A percentile compares a stretch with the other conserved stretches of the same genome.
Conservation (phyloP, 768 basidiomycete genomes). For the Hygrophorus pudorinus region DNA sequence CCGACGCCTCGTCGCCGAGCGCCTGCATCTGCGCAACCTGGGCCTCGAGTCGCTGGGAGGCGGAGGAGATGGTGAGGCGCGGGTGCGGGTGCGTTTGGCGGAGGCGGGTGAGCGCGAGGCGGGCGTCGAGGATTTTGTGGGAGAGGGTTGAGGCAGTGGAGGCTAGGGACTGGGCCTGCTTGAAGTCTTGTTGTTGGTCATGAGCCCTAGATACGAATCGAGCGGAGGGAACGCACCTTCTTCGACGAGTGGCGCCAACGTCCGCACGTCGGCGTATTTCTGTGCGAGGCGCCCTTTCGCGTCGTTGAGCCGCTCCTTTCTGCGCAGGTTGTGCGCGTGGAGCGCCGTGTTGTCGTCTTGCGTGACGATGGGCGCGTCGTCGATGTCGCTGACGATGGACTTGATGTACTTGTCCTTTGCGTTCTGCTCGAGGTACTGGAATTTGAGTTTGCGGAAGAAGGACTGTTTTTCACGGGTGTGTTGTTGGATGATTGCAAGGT, state of each 20-base stretch:
- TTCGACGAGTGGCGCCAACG: constrained; percentile 59
- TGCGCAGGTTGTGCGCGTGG: constrained; percentile 47
- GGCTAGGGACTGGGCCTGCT: constrained; percentile 40
- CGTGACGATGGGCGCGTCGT: constrained; percentile 73
- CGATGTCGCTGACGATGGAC: constrained; percentile 74
- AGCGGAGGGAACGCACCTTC: constrained; percentile 33
- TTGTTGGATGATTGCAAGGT: neutral
- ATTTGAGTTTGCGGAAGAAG: constrained; percentile 75
- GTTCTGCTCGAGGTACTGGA: constrained; percentile 83
- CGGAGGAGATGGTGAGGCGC: constrained; percentile 66
- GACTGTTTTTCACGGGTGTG: constrained; percentile 28
- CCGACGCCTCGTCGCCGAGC: constrained; percentile 57
- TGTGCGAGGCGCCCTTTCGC: constrained; percentile 55
- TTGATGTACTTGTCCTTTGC: constrained; percentile 86
- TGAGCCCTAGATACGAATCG: neutral
- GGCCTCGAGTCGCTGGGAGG: constrained; percentile 60
- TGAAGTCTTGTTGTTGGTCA: constrained; percentile 37
- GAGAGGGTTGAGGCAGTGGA: constrained; percentile 50
- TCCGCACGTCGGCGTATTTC: constrained; percentile 50
- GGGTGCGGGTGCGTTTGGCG: constrained; percentile 75
- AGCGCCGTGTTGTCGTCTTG: constrained; percentile 71
- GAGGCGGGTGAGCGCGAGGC: constrained; percentile 68
- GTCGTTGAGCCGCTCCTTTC: constrained; percentile 58
- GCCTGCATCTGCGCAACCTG: constrained; percentile 76
- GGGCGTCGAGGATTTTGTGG: constrained; percentile 75